phyloP scores from a whole-genome alignment of 2,329 filamentous ascomycete species.

The Diaporthe humulicola region DNA sequence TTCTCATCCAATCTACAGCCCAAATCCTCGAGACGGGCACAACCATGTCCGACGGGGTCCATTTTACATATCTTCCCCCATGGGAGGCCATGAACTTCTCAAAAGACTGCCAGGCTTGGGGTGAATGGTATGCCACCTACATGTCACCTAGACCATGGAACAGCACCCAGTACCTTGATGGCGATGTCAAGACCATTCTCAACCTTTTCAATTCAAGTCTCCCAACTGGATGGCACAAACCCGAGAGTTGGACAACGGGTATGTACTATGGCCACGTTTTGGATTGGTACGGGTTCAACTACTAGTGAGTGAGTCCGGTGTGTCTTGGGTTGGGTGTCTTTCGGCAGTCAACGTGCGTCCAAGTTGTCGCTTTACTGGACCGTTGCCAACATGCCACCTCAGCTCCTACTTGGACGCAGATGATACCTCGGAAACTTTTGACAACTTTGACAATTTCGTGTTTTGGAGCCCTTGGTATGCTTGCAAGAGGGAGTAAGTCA shows the following conservation, averaged over 20 bases:
- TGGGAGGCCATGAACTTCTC: background rate
- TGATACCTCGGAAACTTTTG: background rate
- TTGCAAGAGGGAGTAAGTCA: background rate
- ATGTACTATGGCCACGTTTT: background rate
- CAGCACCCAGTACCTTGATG: background rate
- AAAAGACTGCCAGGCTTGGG: background rate
- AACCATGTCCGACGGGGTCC: background rate
- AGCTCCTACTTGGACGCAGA: background rate
- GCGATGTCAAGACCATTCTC: background rate
- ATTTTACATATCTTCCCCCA: background rate
- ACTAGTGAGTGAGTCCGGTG: background rate
- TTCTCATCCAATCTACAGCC: background rate
- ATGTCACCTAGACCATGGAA: background rate
- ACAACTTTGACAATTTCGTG: background rate
- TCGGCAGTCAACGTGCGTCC: background rate
- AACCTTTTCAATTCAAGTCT: background rate
- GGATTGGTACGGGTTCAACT: background rate
- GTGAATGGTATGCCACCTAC: background rate
- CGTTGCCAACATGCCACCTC: background rate
- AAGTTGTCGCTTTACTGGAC: background rate
- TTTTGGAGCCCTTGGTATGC: accelerated
- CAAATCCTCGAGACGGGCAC: background rate
- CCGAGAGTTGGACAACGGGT: background rate
- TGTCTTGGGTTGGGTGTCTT: no score
- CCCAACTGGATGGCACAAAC: background rate